phyloP scores from a whole-genome alignment of 768 basidiomycete species.

The Lactarius psammicola region DNA sequence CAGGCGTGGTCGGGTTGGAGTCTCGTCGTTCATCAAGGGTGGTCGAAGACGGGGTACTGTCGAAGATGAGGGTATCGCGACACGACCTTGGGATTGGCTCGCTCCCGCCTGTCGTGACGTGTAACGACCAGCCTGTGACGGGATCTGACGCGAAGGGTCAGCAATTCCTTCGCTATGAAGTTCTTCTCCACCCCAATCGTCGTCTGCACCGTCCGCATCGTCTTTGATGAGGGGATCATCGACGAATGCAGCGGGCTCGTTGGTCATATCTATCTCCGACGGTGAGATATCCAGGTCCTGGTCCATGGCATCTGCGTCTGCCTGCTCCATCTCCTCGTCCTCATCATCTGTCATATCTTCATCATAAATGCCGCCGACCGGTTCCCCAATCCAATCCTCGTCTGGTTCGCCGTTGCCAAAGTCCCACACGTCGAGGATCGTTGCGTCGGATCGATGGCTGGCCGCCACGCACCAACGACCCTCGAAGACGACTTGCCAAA shows the following conservation, averaged over 20 bases:
- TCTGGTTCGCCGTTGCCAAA: constrained; percentile 66
- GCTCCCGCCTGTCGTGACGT: constrained; percentile 16
- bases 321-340: constrained; percentile 52
- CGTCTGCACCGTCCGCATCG: constrained; percentile 13
- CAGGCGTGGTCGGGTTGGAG: constrained; percentile 60
- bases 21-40: constrained; percentile 48
- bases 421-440: constrained; percentile 88
- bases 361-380: constrained; percentile 71
- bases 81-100: constrained; percentile 20
- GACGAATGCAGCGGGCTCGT: constrained; percentile 27
- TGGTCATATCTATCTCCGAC: constrained; percentile 30
- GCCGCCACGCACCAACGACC: constrained; percentile 94
- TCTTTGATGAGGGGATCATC: constrained; percentile 33
- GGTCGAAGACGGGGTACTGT: constrained; percentile 38
- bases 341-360: constrained; percentile 57
- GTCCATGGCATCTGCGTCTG: constrained; percentile 71
- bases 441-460: constrained; percentile 73
- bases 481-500: constrained; percentile 98
- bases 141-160: background rate
- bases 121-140: constrained; percentile 2
- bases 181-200: constrained; percentile 19
- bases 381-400: constrained; percentile 83
- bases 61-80: constrained; percentile 26
- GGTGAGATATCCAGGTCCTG: constrained; percentile 49
- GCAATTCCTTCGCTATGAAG: constrained; percentile 3